Evolutionary conservation across 768 basidiomycete species (phyloP).

Genomic region (Pulveroboletus sp.): DNA sequence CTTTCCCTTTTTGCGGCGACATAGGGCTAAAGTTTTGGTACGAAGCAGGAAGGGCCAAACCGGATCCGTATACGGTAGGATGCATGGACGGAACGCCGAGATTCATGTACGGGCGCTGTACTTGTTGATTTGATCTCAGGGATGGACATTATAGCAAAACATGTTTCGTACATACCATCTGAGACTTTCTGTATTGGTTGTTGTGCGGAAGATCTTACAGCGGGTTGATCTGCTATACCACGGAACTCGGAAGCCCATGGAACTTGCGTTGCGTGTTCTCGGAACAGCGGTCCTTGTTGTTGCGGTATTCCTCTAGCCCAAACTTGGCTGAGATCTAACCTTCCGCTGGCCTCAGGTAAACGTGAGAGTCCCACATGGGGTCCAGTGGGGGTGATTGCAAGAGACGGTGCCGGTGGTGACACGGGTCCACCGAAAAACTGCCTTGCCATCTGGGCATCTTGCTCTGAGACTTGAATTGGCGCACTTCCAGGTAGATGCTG

Average conservation of each 20-base stretch:
- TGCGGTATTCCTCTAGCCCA: slow-evolving; percentile 53
- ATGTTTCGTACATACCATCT: slow-evolving; percentile 16
- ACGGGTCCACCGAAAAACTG: slow-evolving; percentile 67
- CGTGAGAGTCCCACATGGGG: slow-evolving; percentile 32
- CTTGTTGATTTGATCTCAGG: slow-evolving; percentile 16
- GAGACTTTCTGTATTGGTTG: slow-evolving; percentile 26
- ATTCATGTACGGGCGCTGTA: slow-evolving; percentile 39
- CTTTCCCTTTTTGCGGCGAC: slow-evolving; percentile 59
- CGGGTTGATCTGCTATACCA: slow-evolving; percentile 22
- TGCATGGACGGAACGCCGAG: slow-evolving; percentile 35
- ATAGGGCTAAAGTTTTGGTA: slow-evolving; percentile 30
- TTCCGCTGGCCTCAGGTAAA: slow-evolving; percentile 21
- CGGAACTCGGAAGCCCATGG: slow-evolving; percentile 61
- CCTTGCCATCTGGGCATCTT: slow-evolving; percentile 69
- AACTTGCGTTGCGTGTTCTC: slow-evolving; percentile 31
- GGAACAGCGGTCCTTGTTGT: slow-evolving; percentile 37
- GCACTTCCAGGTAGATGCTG: slow-evolving; percentile 70
- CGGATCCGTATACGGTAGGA: slow-evolving; percentile 27
- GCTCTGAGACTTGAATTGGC: slow-evolving; percentile 47
- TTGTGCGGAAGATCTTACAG: slow-evolving; percentile 31
- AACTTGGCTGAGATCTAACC: slow-evolving; percentile 42
- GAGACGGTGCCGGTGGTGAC: slow-evolving; percentile 32
- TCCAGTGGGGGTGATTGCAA: slow-evolving; percentile 31
- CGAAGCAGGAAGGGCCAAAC: slow-evolving; percentile 34
- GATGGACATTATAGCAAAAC: not conserved